Evolutionary conservation across 768 basidiomycete genomes (phyloP), one percentile per base, ranked within the genome.

Genomic region (Pulveroboletus ravenelii): DNA sequence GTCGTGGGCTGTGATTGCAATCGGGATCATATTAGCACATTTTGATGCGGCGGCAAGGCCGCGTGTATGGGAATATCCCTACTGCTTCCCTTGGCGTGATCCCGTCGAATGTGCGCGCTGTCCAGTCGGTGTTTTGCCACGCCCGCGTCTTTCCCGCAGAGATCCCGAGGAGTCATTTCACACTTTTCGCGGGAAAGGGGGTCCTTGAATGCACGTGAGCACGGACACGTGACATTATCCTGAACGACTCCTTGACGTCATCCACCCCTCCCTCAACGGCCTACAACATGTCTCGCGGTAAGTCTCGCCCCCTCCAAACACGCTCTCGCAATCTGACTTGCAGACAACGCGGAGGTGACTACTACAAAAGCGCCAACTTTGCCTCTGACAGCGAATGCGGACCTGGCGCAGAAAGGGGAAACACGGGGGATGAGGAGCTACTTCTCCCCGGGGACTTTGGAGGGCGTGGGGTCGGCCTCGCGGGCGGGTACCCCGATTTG

Each of bases 91-190:
- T 81, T 10, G 85, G 87, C 49, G 79, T 95, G 44, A 70, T 76
- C 6, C 70, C 95, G 42, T 83, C 87, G 14, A 70, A 78, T 27
- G 72, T 23, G 20, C 20, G 20, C 39, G 93, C 87, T 6, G 80
- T 86, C 53, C 86, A 93, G 62, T 94, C 96, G 20, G 62, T 95
- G 93, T 69, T 90, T 97, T 61, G 86, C 25, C 25, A 23, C 20
- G 20, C 20, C 20, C 20, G 20, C 20, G 20, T 23, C 4, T 4
- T 23, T 23, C 20, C 20, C 20, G 20, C 20, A 23, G 20, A 23
- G 20, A 23, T 23, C 20, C 20, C 20, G 20, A 23, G 20, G 4
- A 23, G 2, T 23, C 20, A 23, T 23, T 23, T 23, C 20, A 23
- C 20, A 23, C 20, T 23, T 23, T 23, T 23, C 20, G 25, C 25